These are phyloP conservation scores for Fusarium pininemorale DNA, from an alignment of 2,329 filamentous ascomycete genomes.

Conservation along the genomic window DNA sequence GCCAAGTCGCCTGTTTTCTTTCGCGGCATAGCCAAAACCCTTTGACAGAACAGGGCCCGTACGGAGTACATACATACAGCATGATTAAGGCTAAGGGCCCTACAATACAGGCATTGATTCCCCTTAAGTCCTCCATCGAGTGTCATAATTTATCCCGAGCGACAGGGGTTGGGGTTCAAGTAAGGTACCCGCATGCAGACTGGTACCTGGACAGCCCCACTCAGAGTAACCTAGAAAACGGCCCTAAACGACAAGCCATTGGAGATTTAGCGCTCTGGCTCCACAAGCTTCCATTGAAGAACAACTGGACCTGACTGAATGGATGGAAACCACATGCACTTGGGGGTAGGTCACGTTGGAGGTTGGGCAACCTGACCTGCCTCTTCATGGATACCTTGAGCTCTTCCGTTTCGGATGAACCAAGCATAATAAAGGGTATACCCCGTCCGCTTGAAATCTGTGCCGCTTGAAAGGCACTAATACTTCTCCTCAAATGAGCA, in stretches of 20 bases:
- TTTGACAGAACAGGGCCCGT: background rate
- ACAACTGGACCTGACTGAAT: conserved; percentile 17
- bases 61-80: background rate
- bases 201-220: conserved; percentile 25
- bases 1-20: conserved; percentile 13
- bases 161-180: conserved; percentile 23
- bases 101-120: conserved; percentile 14
- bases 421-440: conserved; percentile 41
- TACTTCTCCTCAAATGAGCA: conserved; percentile 1
- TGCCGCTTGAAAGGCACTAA: conserved; percentile 16
- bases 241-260: conserved; percentile 30
- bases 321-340: conserved; percentile 14
- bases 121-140: conserved; percentile 6
- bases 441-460: conserved; percentile 27
- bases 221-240: conserved; percentile 25
- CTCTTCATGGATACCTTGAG: conserved; percentile 15
- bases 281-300: conserved; percentile 33
- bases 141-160: conserved; percentile 19
- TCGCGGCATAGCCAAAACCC: conserved; percentile 3
- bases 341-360: conserved; percentile 37
- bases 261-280: conserved; percentile 34
- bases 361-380: conserved; percentile 33
- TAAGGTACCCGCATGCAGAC: conserved; percentile 33
- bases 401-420: conserved; percentile 22
- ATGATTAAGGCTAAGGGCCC: conserved; percentile 1